Percentiles rank a stretch among this genome's conserved stretches.
These are phyloP conservation scores for Clitoria ternatea DNA, from an alignment of 306 rosid genomes.

Conservation along the genomic window DNA sequence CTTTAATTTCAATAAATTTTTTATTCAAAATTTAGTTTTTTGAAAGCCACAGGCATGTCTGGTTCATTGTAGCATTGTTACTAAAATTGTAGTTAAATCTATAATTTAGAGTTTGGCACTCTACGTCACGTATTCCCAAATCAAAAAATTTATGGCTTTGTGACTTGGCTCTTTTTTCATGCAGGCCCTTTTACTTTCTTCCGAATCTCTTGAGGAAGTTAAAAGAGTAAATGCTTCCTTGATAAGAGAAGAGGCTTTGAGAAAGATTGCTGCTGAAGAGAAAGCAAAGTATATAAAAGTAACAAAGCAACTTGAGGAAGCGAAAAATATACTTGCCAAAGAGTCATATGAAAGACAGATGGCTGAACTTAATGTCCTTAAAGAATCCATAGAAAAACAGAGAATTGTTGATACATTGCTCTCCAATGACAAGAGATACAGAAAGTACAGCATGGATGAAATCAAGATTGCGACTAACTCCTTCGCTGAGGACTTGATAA, in stretches of 20 bases:
- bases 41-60: background rate
- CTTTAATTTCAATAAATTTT: background rate
- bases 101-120: constrained; percentile 21
- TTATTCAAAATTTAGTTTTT: background rate
- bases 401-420: constrained; percentile 68
- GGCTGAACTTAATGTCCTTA: constrained; percentile 67
- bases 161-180: constrained; percentile 11
- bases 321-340: constrained; percentile 55
- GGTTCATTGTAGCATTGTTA: constrained; percentile 4
- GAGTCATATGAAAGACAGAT: constrained; percentile 82
- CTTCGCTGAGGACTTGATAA: constrained; percentile 53
- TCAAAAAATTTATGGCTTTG: constrained; percentile 7
- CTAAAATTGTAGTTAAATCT: constrained; percentile 5
- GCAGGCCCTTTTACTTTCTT: constrained; percentile 66
- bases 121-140: constrained; percentile 1
- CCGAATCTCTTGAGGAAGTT: constrained; percentile 74
- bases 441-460: constrained; percentile 73
- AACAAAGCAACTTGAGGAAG: constrained; percentile 67
- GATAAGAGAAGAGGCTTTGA: constrained; percentile 63
- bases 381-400: constrained; percentile 65
- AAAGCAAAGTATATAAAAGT: constrained; percentile 71
- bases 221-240: constrained; percentile 57
- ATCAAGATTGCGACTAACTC: constrained; percentile 67
- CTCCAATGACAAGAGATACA: constrained; percentile 69
- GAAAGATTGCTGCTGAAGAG: constrained; percentile 77